phyloP scores from a whole-genome alignment of 2,329 filamentous ascomycete species.

The Monosporascus cannonballus region DNA sequence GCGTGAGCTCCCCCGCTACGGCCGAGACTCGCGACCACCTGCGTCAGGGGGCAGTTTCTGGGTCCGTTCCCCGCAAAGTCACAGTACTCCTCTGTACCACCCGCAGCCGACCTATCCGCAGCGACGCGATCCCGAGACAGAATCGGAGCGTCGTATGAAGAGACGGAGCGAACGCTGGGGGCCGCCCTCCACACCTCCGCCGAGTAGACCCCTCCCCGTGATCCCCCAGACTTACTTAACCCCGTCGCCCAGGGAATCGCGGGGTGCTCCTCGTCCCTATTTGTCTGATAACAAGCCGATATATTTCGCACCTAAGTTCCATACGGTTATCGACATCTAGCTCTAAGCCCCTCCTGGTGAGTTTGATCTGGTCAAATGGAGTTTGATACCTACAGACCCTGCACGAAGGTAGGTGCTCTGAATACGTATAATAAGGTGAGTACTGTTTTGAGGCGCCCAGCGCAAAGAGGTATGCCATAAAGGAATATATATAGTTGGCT shows the following conservation, averaged over 20 bases:
- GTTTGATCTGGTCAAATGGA: no score
- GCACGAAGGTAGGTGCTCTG: no score
- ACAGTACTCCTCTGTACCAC: no score
- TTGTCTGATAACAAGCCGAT: neutral
- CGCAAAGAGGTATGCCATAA: no score
- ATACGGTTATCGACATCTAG: no score
- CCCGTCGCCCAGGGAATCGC: neutral
- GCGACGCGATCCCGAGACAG: no score
- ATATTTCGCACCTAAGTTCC: neutral
- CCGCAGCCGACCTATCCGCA: no score
- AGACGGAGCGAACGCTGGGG: neutral
- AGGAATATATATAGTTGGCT: no score
- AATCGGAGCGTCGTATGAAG: neutral
- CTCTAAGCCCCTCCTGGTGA: no score
- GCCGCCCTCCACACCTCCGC: neutral
- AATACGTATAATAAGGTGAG: no score
- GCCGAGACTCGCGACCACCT: neutral
- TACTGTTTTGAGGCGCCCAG: no score
- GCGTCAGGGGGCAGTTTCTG: neutral
- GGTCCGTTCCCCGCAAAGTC: neutral
- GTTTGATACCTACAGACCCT: no score
- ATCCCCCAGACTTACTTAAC: neutral
- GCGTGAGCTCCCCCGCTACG: neutral
- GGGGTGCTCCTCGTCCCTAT: neutral
- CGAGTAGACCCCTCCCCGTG: neutral